Conservation (phyloP, 257 asterid genomes). For the Solanum clarkiae region DNA sequence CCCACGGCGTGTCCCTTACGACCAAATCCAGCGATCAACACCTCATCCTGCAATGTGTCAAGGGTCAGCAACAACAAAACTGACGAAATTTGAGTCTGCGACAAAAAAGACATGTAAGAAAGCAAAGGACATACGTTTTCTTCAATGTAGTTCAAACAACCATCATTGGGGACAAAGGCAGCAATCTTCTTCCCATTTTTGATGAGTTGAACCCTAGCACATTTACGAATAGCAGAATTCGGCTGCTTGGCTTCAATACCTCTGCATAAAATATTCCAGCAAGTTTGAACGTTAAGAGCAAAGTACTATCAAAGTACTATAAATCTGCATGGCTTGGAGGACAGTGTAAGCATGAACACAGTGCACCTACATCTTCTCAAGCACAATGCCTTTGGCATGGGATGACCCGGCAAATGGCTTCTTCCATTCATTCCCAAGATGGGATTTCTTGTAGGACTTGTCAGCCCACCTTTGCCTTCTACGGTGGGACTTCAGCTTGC, state of each 20-base stretch:
- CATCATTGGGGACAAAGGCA: slow-evolving; percentile 76
- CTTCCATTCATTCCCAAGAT: slow-evolving; percentile 76
- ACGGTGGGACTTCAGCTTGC: slow-evolving; percentile 74
- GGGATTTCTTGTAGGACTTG: slow-evolving; percentile 70
- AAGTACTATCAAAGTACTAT: not conserved
- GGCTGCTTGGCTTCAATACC: slow-evolving; percentile 87
- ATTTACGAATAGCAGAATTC: slow-evolving; percentile 72
- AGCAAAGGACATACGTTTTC: slow-evolving; percentile 37
- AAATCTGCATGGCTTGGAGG: not conserved
- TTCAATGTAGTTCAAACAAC: slow-evolving; percentile 68
- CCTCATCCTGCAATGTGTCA: slow-evolving; percentile 46
- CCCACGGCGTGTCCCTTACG: slow-evolving; percentile 86
- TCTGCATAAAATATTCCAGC: slow-evolving; percentile 13
- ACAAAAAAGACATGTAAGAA: not conserved
- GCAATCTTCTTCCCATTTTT: slow-evolving; percentile 81
- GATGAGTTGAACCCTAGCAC: slow-evolving; percentile 78
- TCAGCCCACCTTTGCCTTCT: slow-evolving; percentile 71
- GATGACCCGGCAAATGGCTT: slow-evolving; percentile 83
- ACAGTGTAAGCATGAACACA: not conserved
- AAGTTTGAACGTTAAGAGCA: not conserved
- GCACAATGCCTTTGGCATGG: slow-evolving; percentile 76
- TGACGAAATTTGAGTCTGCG: not conserved
- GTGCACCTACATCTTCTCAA: slow-evolving; percentile 52
- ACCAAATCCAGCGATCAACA: slow-evolving; percentile 85
- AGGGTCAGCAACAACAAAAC: not conserved